Evolutionary conservation across 495 filamentous ascomycete genomes (phyloP).

Genomic region (Pyrenula aspistea): DNA sequence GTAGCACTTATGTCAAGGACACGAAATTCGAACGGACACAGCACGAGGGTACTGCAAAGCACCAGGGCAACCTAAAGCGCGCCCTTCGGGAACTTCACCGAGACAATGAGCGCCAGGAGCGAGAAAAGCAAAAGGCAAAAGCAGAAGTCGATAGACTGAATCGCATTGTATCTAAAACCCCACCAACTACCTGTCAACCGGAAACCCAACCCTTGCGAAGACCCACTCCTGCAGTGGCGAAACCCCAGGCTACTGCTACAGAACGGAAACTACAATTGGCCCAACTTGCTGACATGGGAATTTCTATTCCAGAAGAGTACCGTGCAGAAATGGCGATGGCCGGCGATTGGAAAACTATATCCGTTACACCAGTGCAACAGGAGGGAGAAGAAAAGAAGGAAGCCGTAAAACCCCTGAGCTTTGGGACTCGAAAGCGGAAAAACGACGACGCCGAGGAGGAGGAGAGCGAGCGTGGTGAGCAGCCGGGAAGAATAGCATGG

Average conservation of each 20-base stretch:
- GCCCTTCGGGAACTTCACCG: conserved; percentile 81
- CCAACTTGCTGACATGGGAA: conserved; percentile 78
- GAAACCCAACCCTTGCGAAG: conserved; percentile 12
- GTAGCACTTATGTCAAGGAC: conserved; percentile 81
- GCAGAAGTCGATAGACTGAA: conserved; percentile 79
- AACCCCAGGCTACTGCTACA: conserved; percentile 33
- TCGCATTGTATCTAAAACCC: conserved; percentile 47
- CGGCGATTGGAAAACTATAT: conserved; percentile 78
- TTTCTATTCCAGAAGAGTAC: conserved; percentile 72
- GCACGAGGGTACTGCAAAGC: conserved; percentile 80
- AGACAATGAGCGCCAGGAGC: conserved; percentile 61
- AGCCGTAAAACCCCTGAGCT: conserved; percentile 11
- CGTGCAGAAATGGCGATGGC: conserved; percentile 71
- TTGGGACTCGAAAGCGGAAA: conserved; percentile 61
- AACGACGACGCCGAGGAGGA: conserved; percentile 41
- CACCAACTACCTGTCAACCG: conserved; percentile 13
- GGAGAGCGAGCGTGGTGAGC: conserved; percentile 49
- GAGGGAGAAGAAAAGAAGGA: conserved; percentile 28
- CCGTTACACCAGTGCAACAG: conserved; percentile 33
- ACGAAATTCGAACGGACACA: conserved; percentile 80
- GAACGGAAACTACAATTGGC: conserved; percentile 77
- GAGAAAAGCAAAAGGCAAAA: conserved; percentile 70
- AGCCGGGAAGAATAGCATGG: conserved; percentile 57
- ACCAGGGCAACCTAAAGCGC: conserved; percentile 82
- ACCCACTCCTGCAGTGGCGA: conserved; percentile 5